These are phyloP conservation scores for Alternaria rosae DNA, from an alignment of 2,329 filamentous ascomycete species.

Conservation along the genomic window DNA sequence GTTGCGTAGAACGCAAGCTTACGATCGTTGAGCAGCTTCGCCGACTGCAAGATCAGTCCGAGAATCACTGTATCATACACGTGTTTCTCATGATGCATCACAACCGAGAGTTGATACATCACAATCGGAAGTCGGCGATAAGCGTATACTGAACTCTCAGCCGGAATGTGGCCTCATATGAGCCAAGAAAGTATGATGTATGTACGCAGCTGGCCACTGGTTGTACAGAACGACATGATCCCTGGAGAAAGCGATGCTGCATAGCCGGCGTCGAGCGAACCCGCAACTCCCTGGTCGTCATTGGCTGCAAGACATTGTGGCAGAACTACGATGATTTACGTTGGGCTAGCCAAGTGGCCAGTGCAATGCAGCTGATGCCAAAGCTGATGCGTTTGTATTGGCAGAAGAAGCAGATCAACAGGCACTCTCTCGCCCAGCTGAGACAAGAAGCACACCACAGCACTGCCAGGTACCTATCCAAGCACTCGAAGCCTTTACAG, in stretches of 20 bases:
- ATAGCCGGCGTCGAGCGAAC: constrained; percentile 6
- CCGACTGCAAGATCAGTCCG: neutral
- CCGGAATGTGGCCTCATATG: constrained; percentile 20
- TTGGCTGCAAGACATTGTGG: constrained; percentile 4
- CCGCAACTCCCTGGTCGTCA: neutral
- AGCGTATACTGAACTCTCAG: constrained; percentile 26
- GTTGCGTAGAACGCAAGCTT: neutral
- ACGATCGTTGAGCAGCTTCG: neutral
- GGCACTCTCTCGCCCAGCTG: neutral
- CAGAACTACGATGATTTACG: neutral
- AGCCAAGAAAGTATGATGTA: constrained; percentile 26
- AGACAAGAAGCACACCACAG: neutral
- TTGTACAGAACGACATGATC: constrained; percentile 25
- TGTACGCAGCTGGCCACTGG: constrained; percentile 32
- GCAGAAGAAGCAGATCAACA: neutral
- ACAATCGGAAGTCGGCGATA: constrained; percentile 24
- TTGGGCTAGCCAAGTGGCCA: constrained; percentile 4
- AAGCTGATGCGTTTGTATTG: neutral
- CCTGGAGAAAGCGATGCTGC: constrained; percentile 25
- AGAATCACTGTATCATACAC: neutral
- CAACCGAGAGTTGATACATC: constrained; percentile 19
- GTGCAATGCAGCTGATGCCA: neutral
- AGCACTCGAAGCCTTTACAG: neutral
- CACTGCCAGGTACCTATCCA: neutral
- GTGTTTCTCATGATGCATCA: constrained; percentile 15